Evolutionary conservation across 768 basidiomycete species (phyloP), one percentile per base, ranked within the genome.

Genomic region (Boletus rubescentipes): DNA sequence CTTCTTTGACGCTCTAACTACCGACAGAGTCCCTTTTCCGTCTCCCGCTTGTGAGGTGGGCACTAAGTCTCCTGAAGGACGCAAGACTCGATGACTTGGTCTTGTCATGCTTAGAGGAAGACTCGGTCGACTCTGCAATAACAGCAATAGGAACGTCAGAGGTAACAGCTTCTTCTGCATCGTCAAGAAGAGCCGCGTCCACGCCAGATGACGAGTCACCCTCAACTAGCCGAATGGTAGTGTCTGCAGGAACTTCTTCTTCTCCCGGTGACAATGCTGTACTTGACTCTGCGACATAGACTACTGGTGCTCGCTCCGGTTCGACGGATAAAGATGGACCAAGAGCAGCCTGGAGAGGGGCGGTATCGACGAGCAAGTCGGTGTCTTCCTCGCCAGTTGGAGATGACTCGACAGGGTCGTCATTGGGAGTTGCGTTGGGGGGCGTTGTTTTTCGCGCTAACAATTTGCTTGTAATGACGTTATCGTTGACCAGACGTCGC

Each of bases 191-290:
- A 9, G 66, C 41, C 9, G 64, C 65, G n/a, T 71, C 70, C 39
- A 67, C 67, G 20, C 37, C 50, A 8, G 55, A 58, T 9, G 73
- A 68, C 16, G 81, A 81, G 18, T 79, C 79, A 2, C 77, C 80
- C 18, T 83, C 85, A n/a, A 87, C 77, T 14, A 87, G 66, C 40
- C 82, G 80, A 47, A 87, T 76, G 12, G 81, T 83, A 11, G 75
- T 70, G 42, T 76, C 75, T 18, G 74, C 63, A 26, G 58, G 42
- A 16, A 55, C 58, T 15, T 63, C 62, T 3, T 62, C 65, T 48
- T 58, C 62, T 15, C 52, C 41, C 9, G 51, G 45, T 20, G 53
- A 38, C 23, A 41, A 38, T 14, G 52, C 36, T 39, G 37, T 39
- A 29, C 47, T 60, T 16, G 56, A 49, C 20, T 57, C 61, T 51